Percentiles rank a stretch among this genome's conserved stretches.
Conservation (phyloP, 768 basidiomycete species). For the Lactarius hatsudake region DNA sequence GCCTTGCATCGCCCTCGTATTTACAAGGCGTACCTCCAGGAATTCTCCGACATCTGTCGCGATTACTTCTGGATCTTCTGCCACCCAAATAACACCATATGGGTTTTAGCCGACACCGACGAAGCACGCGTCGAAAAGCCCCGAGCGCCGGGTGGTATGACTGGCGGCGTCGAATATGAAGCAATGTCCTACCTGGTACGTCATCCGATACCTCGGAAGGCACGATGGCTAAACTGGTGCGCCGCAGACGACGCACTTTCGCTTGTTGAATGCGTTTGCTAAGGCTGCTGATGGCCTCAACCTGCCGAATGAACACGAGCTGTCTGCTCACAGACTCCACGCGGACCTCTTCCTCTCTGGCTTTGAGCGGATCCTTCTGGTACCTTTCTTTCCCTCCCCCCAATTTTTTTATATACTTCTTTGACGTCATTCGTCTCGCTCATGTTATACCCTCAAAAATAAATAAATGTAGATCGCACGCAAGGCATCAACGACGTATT, state of each 20-base stretch:
- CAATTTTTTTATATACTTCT: not conserved
- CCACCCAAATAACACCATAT: conserved; percentile 89
- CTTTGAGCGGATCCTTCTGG: conserved; percentile 85
- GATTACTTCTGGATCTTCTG: conserved; percentile 99
- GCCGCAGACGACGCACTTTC: conserved; percentile 79
- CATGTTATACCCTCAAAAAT: not conserved
- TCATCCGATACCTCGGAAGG: not conserved
- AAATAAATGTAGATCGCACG: conserved; percentile 72
- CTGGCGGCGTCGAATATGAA: conserved; percentile 97
- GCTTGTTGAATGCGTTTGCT: conserved; percentile 78
- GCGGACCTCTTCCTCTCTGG: conserved; percentile 86
- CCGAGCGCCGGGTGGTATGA: conserved; percentile 95
- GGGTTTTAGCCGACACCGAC: conserved; percentile 82
- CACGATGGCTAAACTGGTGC: not conserved
- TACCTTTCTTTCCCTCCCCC: conserved; percentile 38
- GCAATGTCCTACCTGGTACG: conserved; percentile 90
- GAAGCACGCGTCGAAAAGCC: conserved; percentile 84
- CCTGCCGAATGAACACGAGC: conserved; percentile 63
- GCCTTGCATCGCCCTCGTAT: conserved; percentile 64
- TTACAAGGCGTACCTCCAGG: conserved; percentile 78
- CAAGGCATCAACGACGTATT: conserved; percentile 93
- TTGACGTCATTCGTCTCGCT: not conserved
- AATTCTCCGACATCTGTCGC: conserved; percentile 84
- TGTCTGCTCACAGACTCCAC: conserved; percentile 82
- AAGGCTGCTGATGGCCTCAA: conserved; percentile 62